Base-by-base conservation (phyloP, 164 flowering plant species). In the Annona cherimola region DNA sequence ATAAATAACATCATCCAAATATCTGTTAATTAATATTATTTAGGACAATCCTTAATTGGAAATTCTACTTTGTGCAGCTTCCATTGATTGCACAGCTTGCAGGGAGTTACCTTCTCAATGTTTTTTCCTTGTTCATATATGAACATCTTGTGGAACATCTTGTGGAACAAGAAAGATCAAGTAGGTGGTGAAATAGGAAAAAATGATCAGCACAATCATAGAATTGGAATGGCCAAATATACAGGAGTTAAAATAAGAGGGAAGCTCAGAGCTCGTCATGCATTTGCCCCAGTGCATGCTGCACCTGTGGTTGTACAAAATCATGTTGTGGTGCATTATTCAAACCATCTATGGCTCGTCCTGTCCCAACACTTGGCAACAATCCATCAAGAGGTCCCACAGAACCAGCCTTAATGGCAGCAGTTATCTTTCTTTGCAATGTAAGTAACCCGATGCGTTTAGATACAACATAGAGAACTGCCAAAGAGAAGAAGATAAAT, bases 391-490 rank as follows among this genome's bases (percentile, higher is more conserved):
- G 9, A 50, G 9, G 73, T 68, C 86, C 79, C 1, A 69, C 84
- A 85, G 84, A 79, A 44, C 94, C 90, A 39, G 89, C 84, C 77
- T 82, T 89, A 66, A 89, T 74, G 42, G 92, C 92, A 40, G 90
- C 85, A 50, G 84, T 81, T 50, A 89, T 78, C 50, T 76, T 80
- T 72, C 92, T 84, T 84, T 91, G 98, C 81, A 92, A 78, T 77
- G 71, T 86, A 19, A 94, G 88, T 50, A 92, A 12, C 40, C 97
- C 99, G 64, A 91, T 80, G 19, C 94, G 94, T 76, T 91, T 93
- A n/a, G 97, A 88, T 71, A 90, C 89, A 62, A 95, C 97, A 72
- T 90, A 95, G 1, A 91, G 87, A 46, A 90, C 98, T 61, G 90
- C 97, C 73, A 81, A 79, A 9, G 88, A 75, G 86, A 92, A 94